Evolutionary conservation across 2,329 filamentous ascomycete genomes (phyloP).

Genomic region (Paraphoma chrysanthemicola): DNA sequence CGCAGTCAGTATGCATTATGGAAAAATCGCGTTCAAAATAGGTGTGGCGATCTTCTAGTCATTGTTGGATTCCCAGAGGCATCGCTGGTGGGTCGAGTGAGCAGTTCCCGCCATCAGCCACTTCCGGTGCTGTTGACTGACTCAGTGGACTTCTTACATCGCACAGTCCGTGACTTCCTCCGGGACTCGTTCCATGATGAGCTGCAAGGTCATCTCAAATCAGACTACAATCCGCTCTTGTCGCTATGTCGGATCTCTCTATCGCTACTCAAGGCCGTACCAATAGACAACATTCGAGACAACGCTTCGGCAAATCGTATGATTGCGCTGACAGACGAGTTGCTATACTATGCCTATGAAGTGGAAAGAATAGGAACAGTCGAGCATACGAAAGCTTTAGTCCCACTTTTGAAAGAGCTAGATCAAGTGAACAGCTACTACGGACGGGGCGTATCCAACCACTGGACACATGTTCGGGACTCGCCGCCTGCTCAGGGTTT

Average conservation of each 20-base stretch:
- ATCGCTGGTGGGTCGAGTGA: too few relatives aligned
- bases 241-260: conserved; percentile 11
- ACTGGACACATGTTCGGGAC: conserved; percentile 16
- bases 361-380: too few relatives aligned
- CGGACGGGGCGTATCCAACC: background rate
- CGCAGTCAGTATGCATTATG: background rate
- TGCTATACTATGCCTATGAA: conserved; percentile 15
- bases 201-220: conserved; percentile 1
- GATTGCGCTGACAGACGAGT: conserved; percentile 7
- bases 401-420: conserved; percentile 13
- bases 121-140: conserved; percentile 8
- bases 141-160: conserved; percentile 18
- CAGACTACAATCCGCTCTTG: conserved; percentile 5
- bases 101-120: too few relatives aligned
- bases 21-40: conserved; percentile 14
- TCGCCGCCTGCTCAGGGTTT: background rate
- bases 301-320: background rate
- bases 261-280: conserved; percentile 8
- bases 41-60: conserved; percentile 26
- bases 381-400: too few relatives aligned
- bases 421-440: conserved; percentile 14
- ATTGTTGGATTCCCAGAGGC: too few relatives aligned
- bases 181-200: conserved; percentile 9
- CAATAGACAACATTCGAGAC: background rate
- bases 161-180: conserved; percentile 22